Evolutionary conservation across 1,139 yeast genomes (phyloP).

Genomic region (Suhomyces bribrorum): DNA sequence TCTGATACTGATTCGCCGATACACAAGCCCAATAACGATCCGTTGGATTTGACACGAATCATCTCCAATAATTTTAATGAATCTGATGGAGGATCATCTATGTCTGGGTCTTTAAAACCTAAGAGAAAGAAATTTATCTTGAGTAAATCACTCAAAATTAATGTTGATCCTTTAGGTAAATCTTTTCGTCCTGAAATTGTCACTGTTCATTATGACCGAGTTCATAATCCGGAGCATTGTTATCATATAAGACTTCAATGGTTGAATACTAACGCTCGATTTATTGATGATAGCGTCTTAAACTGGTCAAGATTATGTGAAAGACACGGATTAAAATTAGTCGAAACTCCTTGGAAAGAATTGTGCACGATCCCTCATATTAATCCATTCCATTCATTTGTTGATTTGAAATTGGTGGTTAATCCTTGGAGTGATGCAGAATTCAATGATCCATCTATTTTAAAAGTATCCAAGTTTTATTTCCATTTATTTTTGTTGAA

Average conservation of each 20-base stretch:
- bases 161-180: conserved; percentile 71
- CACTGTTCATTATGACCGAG: conserved; percentile 85
- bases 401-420: conserved; percentile 61
- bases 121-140: conserved; percentile 43
- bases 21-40: conserved; percentile 20
- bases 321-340: conserved; percentile 79
- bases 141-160: conserved; percentile 64
- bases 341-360: conserved; percentile 94
- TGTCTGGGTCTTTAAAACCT: conserved; percentile 31
- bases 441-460: conserved; percentile 50
- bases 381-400: conserved; percentile 88
- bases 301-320: conserved; percentile 84
- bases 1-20: conserved; percentile 37
- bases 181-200: conserved; percentile 79
- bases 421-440: conserved; percentile 69
- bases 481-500: conserved; percentile 67
- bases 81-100: conserved; percentile 37
- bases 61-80: conserved; percentile 26
- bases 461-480: conserved; percentile 53
- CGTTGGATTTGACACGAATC: conserved; percentile 26
- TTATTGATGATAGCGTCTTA: conserved; percentile 84
- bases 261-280: conserved; percentile 85
- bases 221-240: conserved; percentile 94
- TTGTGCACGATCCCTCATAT: conserved; percentile 70
- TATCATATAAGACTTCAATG: conserved; percentile 90